phyloP scores from a whole-genome alignment of 441 rosid species.

The Cnidoscolus chayamansa region DNA sequence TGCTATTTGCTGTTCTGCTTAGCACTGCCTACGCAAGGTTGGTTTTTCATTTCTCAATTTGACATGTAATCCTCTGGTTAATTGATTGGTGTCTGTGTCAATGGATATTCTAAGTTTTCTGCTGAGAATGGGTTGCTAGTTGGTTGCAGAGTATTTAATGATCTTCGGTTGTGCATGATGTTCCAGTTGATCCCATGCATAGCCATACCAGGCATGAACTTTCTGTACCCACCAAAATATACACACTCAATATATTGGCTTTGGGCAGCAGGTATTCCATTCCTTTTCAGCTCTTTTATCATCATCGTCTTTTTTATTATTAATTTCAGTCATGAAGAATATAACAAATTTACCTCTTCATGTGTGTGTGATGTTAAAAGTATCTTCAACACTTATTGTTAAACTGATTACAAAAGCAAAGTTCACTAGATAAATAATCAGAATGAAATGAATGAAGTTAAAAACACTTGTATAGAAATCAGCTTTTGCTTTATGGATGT shows the following conservation, averaged over 20 bases:
- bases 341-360: background rate
- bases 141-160: constrained; percentile 90
- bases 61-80: background rate
- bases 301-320: background rate
- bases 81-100: constrained; percentile 5
- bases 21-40: constrained; percentile 69
- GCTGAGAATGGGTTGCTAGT: constrained; percentile 40
- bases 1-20: constrained; percentile 44
- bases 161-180: constrained; percentile 83
- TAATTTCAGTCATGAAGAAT: background rate
- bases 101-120: constrained; percentile 26
- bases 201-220: constrained; percentile 57
- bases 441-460: background rate
- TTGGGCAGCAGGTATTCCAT: constrained; percentile 58
- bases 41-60: constrained; percentile 20
- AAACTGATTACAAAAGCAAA: background rate
- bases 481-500: background rate
- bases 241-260: constrained; percentile 80
- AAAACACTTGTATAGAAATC: background rate
- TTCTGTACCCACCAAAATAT: constrained; percentile 66
- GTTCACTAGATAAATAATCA: background rate
- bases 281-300: background rate
- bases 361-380: background rate
- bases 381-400: background rate
- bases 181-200: constrained; percentile 79